Evolutionary conservation across 345 rosid species (phyloP).

Genomic region (Populus tremula): DNA sequence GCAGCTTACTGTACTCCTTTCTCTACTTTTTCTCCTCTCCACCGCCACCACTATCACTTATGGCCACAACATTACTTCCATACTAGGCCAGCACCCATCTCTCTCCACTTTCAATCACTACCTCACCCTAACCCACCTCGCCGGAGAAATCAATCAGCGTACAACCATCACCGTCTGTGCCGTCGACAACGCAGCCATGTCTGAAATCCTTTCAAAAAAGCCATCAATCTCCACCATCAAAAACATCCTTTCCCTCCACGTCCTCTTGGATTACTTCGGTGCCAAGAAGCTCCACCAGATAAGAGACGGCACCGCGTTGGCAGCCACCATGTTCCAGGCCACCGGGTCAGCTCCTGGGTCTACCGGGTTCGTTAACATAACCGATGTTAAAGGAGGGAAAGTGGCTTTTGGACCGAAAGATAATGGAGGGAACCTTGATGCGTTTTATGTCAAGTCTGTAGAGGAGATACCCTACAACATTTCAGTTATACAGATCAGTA

Average conservation of each 20-base stretch:
- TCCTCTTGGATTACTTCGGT: conserved; percentile 92
- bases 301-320: conserved; percentile 74
- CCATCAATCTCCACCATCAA: conserved; percentile 67
- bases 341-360: conserved; percentile 82
- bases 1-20: conserved; percentile 22
- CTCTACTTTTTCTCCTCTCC: conserved; percentile 31
- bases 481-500: conserved; percentile 86
- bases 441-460: conserved; percentile 60
- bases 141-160: conserved; percentile 73
- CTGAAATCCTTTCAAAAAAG: conserved; percentile 50
- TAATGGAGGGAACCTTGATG: conserved; percentile 51
- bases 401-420: conserved; percentile 72
- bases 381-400: conserved; percentile 78
- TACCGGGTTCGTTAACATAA: conserved; percentile 85
- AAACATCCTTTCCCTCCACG: conserved; percentile 84
- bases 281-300: conserved; percentile 91
- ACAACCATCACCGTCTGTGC: conserved; percentile 88
- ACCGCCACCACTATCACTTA: conserved; percentile 22
- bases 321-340: conserved; percentile 90
- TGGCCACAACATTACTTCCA: conserved; percentile 75
- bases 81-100: conserved; percentile 62
- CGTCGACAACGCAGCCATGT: conserved; percentile 80
- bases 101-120: conserved; percentile 87
- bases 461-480: conserved; percentile 86
- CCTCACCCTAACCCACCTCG: conserved; percentile 79